Evolutionary conservation across 495 filamentous ascomycete species (phyloP), one percentile per base, ranked within the genome.

Genomic region (Annulohypoxylon moriforme): DNA sequence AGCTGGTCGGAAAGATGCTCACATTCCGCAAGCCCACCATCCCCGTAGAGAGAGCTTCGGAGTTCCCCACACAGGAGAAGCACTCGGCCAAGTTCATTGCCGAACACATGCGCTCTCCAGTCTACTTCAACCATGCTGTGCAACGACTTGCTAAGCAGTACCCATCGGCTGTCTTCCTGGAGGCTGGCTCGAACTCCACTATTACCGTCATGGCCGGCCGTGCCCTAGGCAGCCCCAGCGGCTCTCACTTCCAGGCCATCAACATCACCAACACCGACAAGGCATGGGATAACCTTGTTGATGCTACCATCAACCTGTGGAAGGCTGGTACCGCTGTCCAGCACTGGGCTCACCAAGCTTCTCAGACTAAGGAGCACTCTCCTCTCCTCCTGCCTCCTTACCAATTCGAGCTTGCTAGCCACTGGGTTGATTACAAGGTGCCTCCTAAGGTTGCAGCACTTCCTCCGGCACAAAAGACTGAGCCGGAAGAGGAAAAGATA

Each of bases 51-150:
- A 83, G 74, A 53, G 61, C 74, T n/a, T 72, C 68, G 68, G 79
- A 46, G 31, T 74, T 75, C 70, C 81, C 64, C 53, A 16, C 58
- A 46, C 66, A 76, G 36, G 83, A 82, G 64, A 60, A 76, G 11
- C 78, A 85, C 53, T 76, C 77, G 13, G 67, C 82, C 42, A 74
- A 68, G 34, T 82, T 82, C 61, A 76, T 86, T 1, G 76, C 82
- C 3, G 75, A 83, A 0, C 87, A 89, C 58, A 82, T 83, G 63
- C 79, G 85, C 9, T 69, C 80, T 8, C 83, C 86, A 0, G 87
- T 89, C 0, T 87, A 78, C 67, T 89, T 89, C 60, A 62, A 74
- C n/a, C 76, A 85, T 10, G 85, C 86, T 1, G 67, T 88, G 0
- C 75, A 83, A 22, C 76, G 85, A 38, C 70, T 88, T 0, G 71